Percentiles rank a stretch among this genome's conserved stretches.
These are phyloP conservation scores for Sphaerulina musiva DNA, from an alignment of 2,329 filamentous ascomycete genomes.

Conservation along the genomic window DNA sequence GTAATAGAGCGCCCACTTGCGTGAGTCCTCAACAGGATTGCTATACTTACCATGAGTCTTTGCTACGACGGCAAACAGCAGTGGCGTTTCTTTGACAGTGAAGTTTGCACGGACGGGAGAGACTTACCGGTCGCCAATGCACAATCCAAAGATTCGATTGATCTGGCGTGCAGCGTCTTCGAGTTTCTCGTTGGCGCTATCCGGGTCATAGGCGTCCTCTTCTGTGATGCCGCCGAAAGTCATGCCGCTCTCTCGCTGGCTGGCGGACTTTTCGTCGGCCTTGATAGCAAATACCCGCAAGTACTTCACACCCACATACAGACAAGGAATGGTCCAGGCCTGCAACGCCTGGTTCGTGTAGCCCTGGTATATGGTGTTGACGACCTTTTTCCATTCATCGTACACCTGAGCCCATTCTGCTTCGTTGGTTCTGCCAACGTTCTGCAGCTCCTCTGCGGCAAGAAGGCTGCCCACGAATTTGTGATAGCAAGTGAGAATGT, in stretches of 20 bases:
- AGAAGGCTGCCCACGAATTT: constrained; percentile 70
- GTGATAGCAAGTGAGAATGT: constrained; percentile 80
- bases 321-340: constrained; percentile 85
- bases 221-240: constrained; percentile 56
- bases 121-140: constrained; percentile 76
- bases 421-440: constrained; percentile 36
- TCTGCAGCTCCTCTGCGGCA: constrained; percentile 52
- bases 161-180: constrained; percentile 86
- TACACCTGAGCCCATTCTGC: constrained; percentile 79
- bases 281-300: constrained; percentile 82
- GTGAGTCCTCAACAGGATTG: constrained; percentile 75
- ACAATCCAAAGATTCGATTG: constrained; percentile 86
- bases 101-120: neutral
- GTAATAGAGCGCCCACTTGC: constrained; percentile 97
- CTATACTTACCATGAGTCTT: constrained; percentile 42
- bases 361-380: constrained; percentile 68
- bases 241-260: constrained; percentile 37
- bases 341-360: constrained; percentile 72
- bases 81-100: neutral
- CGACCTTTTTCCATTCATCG: constrained; percentile 79
- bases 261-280: constrained; percentile 66
- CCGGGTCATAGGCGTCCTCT: constrained; percentile 74
- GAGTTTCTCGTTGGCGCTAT: constrained; percentile 73
- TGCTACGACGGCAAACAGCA: constrained; percentile 7
- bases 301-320: constrained; percentile 83